Base-by-base conservation (phyloP, 2,329 filamentous ascomycete genomes). In the Microcyclosporella mali region DNA sequence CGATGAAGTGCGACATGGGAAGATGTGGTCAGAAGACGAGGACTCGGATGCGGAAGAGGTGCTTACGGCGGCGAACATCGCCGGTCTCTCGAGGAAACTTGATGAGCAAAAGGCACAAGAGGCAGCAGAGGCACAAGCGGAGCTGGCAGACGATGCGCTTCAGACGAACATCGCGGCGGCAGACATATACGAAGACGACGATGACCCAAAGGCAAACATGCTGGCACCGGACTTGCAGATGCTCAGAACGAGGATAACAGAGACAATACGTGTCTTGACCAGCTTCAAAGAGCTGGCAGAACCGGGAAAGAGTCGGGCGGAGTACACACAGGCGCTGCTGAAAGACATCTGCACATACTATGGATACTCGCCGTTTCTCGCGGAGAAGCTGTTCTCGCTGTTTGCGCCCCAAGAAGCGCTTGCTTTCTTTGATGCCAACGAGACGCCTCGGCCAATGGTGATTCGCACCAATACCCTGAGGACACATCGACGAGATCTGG, bases 401-500 rank as follows among this genome's bases (percentile, higher is more conserved):
- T 97, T 98, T 70, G 81, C 88, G 1, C 87, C 92, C 0, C 82
- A 84, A 56, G 92, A 98, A 70, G 92, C 92, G 0, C 94, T 97
- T 56, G 89, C 89, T 41, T 98, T 98, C 70, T 97, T 98, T 70
- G 92, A 98, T 70, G 90, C 90, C 58, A 98, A 98, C 80, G 92
- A 98, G 70, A 88, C 86, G 19, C 81, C 88, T 11, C 81, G 92
- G 39, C 92, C 92, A 3, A 82, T 98, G 45, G 92, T 98, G 53
- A 94, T 98, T 63, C 83, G 92, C 60, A 97, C 92, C 50, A 98
- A 98, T 69, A 98, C 90, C 7, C 78, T 98, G 46, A 84, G 88
- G 56, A 83, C 81, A 12, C 79, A 82, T 58, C 72, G 81, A 53
- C 70, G 81, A 54, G 89, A 94, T 50, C 82, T 98, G 14, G 92